Base-by-base conservation (phyloP, 768 basidiomycete genomes). In the Serpula lacrymans region DNA sequence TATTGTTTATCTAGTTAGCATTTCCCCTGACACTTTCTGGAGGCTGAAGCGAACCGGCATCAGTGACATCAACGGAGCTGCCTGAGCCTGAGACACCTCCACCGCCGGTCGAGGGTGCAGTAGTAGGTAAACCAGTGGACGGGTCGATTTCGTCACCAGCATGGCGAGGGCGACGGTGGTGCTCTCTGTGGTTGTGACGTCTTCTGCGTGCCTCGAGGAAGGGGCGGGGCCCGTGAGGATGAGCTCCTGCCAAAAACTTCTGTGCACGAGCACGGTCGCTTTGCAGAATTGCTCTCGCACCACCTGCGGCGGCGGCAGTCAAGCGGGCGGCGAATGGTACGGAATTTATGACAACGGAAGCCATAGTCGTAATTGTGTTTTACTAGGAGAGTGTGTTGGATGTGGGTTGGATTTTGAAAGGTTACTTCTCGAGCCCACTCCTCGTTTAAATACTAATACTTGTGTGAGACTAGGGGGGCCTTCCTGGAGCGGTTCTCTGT, bases 201-300 rank as follows among this genome's bases (percentile, higher is more conserved):
- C 50, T 57, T 34, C 49, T 48, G 21, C 54, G 54, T 22, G 49
- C 39, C 37, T 64, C 55, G 21, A 52, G 50, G 45, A 64, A 60
- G 5, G 65, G 62, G 10, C 40, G 39, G 10, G 79, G 80, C 12
- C 79, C 77, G 43, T 80, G 76, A 0, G 77, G 71, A 39, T 75
- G 72, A 29, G 74, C 27, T 17, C 77, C 78, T 20, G 67, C 60
- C n/a, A 78, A 51, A 48, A 82, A 48, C 64, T 77, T 82, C 58
- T 68, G 58, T 9, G 79, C 78, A 12, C 80, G 72, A 32, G 68
- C 67, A 45, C 65, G 62, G 57, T 82, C 78, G 53, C 72, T 71
- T 21, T 72, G 67, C 33, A 80, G 58, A 47, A 81, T 64, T 24
- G 75, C 66, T 50, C 59, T 67, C 13, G 68, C 74, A 31, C 70